These are phyloP conservation scores for Colletotrichum magnum DNA, from an alignment of 2,329 filamentous ascomycete genomes.

Conservation along the genomic window DNA sequence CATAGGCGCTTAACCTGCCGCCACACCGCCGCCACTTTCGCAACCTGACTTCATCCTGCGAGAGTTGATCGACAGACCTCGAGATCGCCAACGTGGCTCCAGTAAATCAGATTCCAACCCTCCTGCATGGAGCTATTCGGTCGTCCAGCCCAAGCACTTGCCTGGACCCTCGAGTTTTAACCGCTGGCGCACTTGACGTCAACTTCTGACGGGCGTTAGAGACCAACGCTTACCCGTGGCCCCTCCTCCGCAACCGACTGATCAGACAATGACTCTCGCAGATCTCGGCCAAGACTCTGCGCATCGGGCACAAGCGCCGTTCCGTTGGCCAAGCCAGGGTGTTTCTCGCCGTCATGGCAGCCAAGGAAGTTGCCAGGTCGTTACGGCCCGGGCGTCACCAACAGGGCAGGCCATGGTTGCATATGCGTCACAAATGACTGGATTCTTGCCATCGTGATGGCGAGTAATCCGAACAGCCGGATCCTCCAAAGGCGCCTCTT, in stretches of 20 bases:
- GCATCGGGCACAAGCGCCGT: slow-evolving; percentile 3
- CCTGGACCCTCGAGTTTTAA: slow-evolving; percentile 10
- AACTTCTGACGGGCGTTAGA: slow-evolving; percentile 17
- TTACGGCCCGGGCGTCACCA: background rate
- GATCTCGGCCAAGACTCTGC: background rate
- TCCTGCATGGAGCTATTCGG: slow-evolving; percentile 27
- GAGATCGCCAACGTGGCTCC: slow-evolving; percentile 40
- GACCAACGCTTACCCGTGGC: background rate
- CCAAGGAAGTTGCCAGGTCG: background rate
- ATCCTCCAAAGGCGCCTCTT: background rate
- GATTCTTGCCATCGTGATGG: background rate
- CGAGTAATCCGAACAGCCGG: background rate
- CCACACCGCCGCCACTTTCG: slow-evolving; percentile 5
- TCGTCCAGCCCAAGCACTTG: slow-evolving; percentile 7
- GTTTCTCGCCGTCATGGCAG: background rate
- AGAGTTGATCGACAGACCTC: slow-evolving; percentile 1
- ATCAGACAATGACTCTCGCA: background rate
- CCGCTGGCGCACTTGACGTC: slow-evolving; percentile 24
- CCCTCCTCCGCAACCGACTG: no score
- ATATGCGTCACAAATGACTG: background rate
- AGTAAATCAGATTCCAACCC: slow-evolving; percentile 18
- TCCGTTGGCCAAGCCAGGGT: background rate
- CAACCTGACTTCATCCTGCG: background rate
- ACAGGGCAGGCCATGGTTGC: background rate
- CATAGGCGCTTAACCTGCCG: slow-evolving; percentile 34